Base-by-base conservation (phyloP, 2,329 filamentous ascomycete genomes). In the Cordyceps javanica region DNA sequence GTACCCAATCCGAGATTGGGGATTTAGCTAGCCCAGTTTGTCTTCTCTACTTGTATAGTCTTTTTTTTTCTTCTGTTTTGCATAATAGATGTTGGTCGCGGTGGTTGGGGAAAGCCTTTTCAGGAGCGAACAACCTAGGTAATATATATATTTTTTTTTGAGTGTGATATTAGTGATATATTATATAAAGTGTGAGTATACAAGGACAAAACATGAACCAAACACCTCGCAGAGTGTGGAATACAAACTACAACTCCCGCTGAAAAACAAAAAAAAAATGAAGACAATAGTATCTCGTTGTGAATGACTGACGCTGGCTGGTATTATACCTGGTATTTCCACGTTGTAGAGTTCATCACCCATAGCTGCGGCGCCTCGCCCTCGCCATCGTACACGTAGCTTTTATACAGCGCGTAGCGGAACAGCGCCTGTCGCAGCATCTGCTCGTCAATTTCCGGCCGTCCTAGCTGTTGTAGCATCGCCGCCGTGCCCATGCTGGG, bases 331-430 rank as follows among this genome's bases (percentile, higher is more conserved):
- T 58, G 56, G 19, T 58, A 30, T 25, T 48, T 49, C 57, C 57
- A 59, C 25, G 32, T 42, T 23, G 62, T 59, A 30, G 63, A 45
- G 44, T 68, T 59, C 45, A 70, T 62, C 6, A 72, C 67, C 68
- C 70, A 70, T 48, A 68, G 56, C 30, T 70, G 67, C 13, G 67
- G 68, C n/a, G 62, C 59, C 30, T 66, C 64, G 7, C 63, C 62
- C 21, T 63, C 59, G 3, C 66, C 64, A 7, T 57, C 56, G 16
- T 64, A 61, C n/a, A 63, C 34, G 34, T 72, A 72, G 58, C 70
- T 72, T 53, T 72, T 55, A 48, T 71, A 72, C 54, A 72, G 59
- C 2, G 70, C 66, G 62, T 71, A 72, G 46, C 70, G 66, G 57
- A 72, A 72, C 62, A 72, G 52, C 3, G 64, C 62, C 36, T 62